These are phyloP conservation scores for Talaromyces sp. DNA, from an alignment of 2,329 filamentous ascomycete genomes.

Conservation along the genomic window DNA sequence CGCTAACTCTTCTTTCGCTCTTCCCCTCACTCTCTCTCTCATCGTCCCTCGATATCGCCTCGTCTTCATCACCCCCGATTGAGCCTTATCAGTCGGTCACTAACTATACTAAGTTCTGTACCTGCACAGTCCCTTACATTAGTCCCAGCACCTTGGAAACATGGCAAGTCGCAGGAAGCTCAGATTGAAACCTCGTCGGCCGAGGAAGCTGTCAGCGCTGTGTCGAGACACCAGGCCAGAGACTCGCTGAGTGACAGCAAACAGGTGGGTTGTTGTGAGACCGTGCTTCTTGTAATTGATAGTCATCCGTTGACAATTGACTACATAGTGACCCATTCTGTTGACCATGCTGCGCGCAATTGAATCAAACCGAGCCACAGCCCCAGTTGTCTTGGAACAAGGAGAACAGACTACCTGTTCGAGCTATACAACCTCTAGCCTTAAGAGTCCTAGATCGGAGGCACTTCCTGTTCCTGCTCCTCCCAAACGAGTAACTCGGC, in stretches of 20 bases:
- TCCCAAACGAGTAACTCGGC: neutral
- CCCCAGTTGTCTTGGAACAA: conserved; percentile 2
- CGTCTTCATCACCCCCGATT: neutral
- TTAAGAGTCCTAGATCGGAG: conserved; percentile 4
- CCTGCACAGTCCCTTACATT: conserved; percentile 11
- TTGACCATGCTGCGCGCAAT: neutral
- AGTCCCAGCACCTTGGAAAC: conserved; percentile 4
- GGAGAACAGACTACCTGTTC: neutral
- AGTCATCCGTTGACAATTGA: neutral
- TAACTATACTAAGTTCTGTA: neutral
- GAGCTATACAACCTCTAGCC: neutral
- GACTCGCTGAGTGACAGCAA: neutral
- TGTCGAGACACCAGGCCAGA: neutral
- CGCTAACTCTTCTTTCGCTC: neutral
- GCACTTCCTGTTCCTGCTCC: neutral
- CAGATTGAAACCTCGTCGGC: conserved; percentile 1
- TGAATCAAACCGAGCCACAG: neutral
- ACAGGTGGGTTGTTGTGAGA: neutral
- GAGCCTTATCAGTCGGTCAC: neutral
- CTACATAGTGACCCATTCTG: neutral
- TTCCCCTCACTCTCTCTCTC: neutral
- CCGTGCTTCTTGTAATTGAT: neutral
- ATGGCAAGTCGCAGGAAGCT: conserved; percentile 4
- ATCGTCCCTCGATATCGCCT: neutral
- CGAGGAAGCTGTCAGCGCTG: conserved; percentile 1